A percentile compares a stretch with the other conserved stretches of the same genome.
These are phyloP conservation scores for Pseudonectria foliicola DNA, from an alignment of 2,329 filamentous ascomycete species.

Conservation along the genomic window DNA sequence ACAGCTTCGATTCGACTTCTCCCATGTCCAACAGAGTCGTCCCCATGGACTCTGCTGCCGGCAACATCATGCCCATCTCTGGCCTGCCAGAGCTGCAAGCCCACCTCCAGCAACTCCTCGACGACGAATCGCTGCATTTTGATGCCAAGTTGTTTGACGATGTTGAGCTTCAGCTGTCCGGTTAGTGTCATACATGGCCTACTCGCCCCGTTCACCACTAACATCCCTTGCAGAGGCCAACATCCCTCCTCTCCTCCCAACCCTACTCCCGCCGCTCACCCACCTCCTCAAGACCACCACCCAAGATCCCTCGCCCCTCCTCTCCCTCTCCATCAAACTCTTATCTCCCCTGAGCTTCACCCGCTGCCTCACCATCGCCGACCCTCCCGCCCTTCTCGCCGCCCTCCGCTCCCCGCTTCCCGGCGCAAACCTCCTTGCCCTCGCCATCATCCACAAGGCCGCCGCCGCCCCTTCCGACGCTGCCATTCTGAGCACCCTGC, in stretches of 20 bases:
- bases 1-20: too few species aligned
- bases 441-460: slow-evolving; percentile 51
- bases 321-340: slow-evolving; percentile 48
- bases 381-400: slow-evolving; percentile 42
- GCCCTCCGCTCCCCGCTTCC: slow-evolving; percentile 48
- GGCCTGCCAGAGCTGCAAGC: slow-evolving; percentile 46
- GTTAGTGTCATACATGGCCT: slow-evolving; percentile 22
- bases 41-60: slow-evolving; percentile 23
- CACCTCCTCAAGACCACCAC: slow-evolving; percentile 44
- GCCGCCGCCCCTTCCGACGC: slow-evolving; percentile 40
- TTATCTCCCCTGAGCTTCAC: slow-evolving; percentile 46
- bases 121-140: slow-evolving; percentile 35
- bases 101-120: slow-evolving; percentile 45
- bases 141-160: slow-evolving; percentile 49
- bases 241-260: slow-evolving; percentile 43
- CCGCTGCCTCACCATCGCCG: slow-evolving; percentile 44
- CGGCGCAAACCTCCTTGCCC: slow-evolving; percentile 50
- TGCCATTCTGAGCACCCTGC: slow-evolving; percentile 43
- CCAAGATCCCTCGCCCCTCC: slow-evolving; percentile 43
- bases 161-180: slow-evolving; percentile 51
- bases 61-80: slow-evolving; percentile 31
- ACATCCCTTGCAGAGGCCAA: slow-evolving; percentile 36
- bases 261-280: slow-evolving; percentile 47
- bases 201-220: background rate
- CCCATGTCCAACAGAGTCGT: slow-evolving; percentile 27